Conservation (phyloP, 2,329 filamentous ascomycete species). For the Ceratocystis lukuohia region DNA sequence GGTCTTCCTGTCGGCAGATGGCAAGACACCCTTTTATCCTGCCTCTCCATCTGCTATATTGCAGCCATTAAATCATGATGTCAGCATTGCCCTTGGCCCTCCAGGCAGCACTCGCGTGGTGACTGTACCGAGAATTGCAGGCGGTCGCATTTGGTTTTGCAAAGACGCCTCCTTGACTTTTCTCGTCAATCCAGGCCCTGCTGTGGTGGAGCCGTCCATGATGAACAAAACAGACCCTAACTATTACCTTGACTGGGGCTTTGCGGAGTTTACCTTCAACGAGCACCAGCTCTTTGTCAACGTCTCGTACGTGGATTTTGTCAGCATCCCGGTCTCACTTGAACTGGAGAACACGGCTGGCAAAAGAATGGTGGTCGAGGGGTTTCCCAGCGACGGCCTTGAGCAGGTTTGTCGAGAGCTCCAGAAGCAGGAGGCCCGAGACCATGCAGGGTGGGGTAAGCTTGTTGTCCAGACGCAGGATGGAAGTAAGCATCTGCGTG, state of each 20-base stretch:
- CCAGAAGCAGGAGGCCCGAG: slow-evolving; percentile 32
- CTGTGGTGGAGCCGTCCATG: slow-evolving; percentile 60
- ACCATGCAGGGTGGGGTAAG: slow-evolving; percentile 39
- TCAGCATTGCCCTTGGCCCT: slow-evolving; percentile 49
- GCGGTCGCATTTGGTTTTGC: slow-evolving; percentile 60
- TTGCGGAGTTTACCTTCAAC: slow-evolving; percentile 59
- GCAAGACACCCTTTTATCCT: slow-evolving; percentile 52
- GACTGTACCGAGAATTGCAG: slow-evolving; percentile 55
- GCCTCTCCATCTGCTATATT: slow-evolving; percentile 40
- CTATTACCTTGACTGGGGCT: slow-evolving; percentile 49
- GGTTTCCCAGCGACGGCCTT: slow-evolving; percentile 36
- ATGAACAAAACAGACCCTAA: slow-evolving; percentile 53
- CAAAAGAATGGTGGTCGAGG: slow-evolving; percentile 33
- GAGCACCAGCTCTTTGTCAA: slow-evolving; percentile 48
- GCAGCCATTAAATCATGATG: slow-evolving; percentile 41
- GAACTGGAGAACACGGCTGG: slow-evolving; percentile 36
- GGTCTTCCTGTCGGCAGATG: slow-evolving; percentile 52
- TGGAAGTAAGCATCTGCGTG: slow-evolving; percentile 33
- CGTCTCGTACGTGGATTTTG: slow-evolving; percentile 65
- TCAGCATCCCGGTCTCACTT: slow-evolving; percentile 49
- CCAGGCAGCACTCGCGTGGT: slow-evolving; percentile 46
- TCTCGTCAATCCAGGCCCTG: slow-evolving; percentile 56
- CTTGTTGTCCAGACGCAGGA: slow-evolving; percentile 34
- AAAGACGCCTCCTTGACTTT: slow-evolving; percentile 50
- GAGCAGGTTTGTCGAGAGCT: slow-evolving; percentile 33